A percentile compares a stretch with the other conserved stretches of the same genome.
These are phyloP conservation scores for Suhomyces canberraensis DNA, from an alignment of 805 yeast genomes.

Conservation along the genomic window DNA sequence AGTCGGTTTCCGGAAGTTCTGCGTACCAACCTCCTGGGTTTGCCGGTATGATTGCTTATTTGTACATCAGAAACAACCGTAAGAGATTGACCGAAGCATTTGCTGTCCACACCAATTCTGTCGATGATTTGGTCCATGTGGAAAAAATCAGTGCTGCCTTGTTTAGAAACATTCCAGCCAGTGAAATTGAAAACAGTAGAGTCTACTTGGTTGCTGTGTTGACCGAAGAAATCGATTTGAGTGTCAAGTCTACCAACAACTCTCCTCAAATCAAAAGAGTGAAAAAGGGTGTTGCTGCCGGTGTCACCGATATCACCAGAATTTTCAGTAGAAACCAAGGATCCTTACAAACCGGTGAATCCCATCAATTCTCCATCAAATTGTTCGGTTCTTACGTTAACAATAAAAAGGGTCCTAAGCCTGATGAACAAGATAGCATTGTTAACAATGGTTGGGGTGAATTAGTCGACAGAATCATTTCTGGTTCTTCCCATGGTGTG, in stretches of 20 bases:
- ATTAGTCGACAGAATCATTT: slow-evolving; percentile 69
- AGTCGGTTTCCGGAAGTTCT: slow-evolving; percentile 60
- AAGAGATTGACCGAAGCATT: slow-evolving; percentile 76
- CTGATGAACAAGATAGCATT: slow-evolving; percentile 11
- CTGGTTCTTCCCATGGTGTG: slow-evolving; percentile 71
- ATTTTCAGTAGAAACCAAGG: slow-evolving; percentile 67
- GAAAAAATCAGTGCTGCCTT: slow-evolving; percentile 76
- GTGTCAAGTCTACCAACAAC: slow-evolving; percentile 22
- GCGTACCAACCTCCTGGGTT: slow-evolving; percentile 62
- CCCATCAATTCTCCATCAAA: slow-evolving; percentile 69
- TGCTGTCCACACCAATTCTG: slow-evolving; percentile 60
- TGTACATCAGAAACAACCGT: slow-evolving; percentile 63
- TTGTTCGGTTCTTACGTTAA: slow-evolving; percentile 67
- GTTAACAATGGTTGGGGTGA: slow-evolving; percentile 86
- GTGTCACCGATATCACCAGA: slow-evolving; percentile 81
- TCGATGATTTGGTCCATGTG: slow-evolving; percentile 51
- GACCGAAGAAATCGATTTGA: slow-evolving; percentile 62
- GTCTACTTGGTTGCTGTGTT: slow-evolving; percentile 74
- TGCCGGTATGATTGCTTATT: slow-evolving; percentile 67
- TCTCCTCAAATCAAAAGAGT: slow-evolving; percentile 39
- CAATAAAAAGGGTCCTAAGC: slow-evolving; percentile 25
- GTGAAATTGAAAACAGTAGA: slow-evolving; percentile 59
- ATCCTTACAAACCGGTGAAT: slow-evolving; percentile 54
- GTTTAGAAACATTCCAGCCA: slow-evolving; percentile 70
- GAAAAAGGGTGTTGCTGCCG: slow-evolving; percentile 82